Evolutionary conservation across 768 basidiomycete genomes (phyloP).

Genomic region (Tubosaeta brunneosetosa): DNA sequence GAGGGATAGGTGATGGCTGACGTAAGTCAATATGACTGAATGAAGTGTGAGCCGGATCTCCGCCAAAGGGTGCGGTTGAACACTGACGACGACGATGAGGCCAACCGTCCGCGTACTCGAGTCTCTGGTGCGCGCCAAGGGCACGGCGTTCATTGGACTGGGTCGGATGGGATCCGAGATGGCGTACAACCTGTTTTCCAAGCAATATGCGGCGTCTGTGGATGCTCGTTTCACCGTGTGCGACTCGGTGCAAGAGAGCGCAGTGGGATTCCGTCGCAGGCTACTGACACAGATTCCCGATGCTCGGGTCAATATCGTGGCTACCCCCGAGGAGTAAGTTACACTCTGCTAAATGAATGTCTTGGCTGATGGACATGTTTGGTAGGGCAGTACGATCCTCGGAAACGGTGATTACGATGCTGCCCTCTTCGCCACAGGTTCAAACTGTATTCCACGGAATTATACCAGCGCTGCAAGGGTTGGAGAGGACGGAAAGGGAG

Average conservation of each 20-base stretch:
- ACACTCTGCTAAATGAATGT: neutral
- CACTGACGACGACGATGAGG: constrained; percentile 39
- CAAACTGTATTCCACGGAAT: constrained; percentile 74
- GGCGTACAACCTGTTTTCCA: constrained; percentile 80
- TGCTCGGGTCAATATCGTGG: constrained; percentile 53
- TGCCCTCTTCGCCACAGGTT: constrained; percentile 90
- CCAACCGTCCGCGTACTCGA: constrained; percentile 41
- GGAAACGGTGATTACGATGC: constrained; percentile 77
- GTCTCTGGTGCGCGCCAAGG: constrained; percentile 39
- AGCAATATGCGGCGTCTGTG: constrained; percentile 49
- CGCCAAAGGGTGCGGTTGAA: neutral
- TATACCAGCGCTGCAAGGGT: constrained; percentile 52
- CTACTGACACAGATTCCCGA: constrained; percentile 57
- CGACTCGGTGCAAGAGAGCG: constrained; percentile 62
- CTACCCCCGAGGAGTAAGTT: constrained; percentile 71
- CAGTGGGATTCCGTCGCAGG: constrained; percentile 49
- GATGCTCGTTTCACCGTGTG: constrained; percentile 70
- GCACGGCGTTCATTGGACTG: constrained; percentile 78
- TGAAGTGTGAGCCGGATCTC: neutral
- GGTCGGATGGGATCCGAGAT: constrained; percentile 89
- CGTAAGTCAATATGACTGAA: constrained; percentile 4
- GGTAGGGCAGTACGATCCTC: constrained; percentile 61
- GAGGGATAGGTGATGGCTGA: constrained; percentile 1
- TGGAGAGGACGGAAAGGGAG: constrained; percentile 36
- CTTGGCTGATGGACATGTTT: constrained; percentile 11